Percentiles rank a stretch among this genome's conserved stretches.
Evolutionary conservation across 306 rosid genomes (phyloP).

Genomic region (Prunus fruticosa): DNA sequence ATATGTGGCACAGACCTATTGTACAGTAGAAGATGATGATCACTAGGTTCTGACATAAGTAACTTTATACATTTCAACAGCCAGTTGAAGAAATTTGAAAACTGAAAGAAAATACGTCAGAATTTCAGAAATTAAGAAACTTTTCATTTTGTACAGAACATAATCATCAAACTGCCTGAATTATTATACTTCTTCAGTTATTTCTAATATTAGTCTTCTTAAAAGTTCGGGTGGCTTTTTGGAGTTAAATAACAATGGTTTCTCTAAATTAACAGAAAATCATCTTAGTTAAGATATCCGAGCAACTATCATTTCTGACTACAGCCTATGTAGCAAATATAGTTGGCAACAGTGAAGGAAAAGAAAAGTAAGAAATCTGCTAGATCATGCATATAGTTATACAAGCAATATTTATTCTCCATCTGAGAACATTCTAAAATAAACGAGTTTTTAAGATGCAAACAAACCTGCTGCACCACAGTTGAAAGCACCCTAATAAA

Average conservation of each 20-base stretch:
- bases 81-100: constrained; percentile 96
- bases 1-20: constrained; percentile 56
- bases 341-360: background rate
- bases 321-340: background rate
- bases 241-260: background rate
- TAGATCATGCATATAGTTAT: constrained; percentile 5
- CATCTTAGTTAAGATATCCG: background rate
- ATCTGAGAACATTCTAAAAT: background rate
- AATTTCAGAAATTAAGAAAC: background rate
- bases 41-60: constrained; percentile 91
- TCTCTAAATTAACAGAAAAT: background rate
- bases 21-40: constrained; percentile 85
- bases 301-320: too few relatives aligned
- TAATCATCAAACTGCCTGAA: background rate
- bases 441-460: background rate
- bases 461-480: constrained; percentile 87
- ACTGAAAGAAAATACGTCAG: constrained; percentile 48
- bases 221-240: background rate
- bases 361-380: constrained; percentile 1
- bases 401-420: constrained; percentile 15
- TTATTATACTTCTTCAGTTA: background rate
- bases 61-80: constrained; percentile 83
- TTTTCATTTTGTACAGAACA: background rate
- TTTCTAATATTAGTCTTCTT: background rate
- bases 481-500: constrained; percentile 90